Conservation (phyloP, 139 green algal species). For the Helicosporidium sp. region DNA sequence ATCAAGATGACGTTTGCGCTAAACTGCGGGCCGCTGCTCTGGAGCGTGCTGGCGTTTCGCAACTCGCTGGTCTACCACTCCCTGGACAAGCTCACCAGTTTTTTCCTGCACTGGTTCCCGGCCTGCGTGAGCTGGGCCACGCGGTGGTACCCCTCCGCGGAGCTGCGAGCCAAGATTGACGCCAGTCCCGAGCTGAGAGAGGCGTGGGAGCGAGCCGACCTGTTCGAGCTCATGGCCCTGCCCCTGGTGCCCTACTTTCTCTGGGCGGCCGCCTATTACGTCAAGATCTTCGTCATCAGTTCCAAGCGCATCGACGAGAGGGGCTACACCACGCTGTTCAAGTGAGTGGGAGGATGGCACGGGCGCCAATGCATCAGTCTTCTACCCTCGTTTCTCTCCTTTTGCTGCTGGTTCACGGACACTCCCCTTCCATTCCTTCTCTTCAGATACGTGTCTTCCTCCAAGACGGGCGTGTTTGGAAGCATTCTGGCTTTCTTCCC, state of each 20-base stretch:
- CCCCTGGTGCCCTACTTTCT: slow-evolving; percentile 32
- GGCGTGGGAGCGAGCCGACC: slow-evolving; percentile 12
- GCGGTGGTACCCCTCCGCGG: slow-evolving; percentile 30
- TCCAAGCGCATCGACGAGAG: slow-evolving; percentile 33
- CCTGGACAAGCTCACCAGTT: slow-evolving; percentile 38
- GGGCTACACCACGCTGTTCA: slow-evolving; percentile 47
- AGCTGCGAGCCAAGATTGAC: slow-evolving; percentile 3
- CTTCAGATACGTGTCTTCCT: no score
- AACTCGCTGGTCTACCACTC: slow-evolving; percentile 66
- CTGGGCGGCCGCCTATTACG: slow-evolving; percentile 46
- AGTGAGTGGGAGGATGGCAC: slow-evolving; percentile 1
- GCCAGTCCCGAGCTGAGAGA: background rate
- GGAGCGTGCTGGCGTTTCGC: slow-evolving; percentile 57
- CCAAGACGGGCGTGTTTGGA: no score
- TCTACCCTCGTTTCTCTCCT: no score
- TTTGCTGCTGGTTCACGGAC: no score
- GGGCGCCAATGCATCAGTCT: background rate
- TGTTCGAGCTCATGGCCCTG: slow-evolving; percentile 31
- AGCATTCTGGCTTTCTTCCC: no score
- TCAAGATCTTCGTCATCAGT: slow-evolving; percentile 54
- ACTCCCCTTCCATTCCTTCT: no score
- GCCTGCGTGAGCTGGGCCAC: slow-evolving; percentile 46
- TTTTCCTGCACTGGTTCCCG: slow-evolving; percentile 40
- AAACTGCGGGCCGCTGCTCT: slow-evolving; percentile 47
- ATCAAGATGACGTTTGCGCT: slow-evolving; percentile 58